Conservation (phyloP, 331 rosid species). For the Quercus phellos region DNA sequence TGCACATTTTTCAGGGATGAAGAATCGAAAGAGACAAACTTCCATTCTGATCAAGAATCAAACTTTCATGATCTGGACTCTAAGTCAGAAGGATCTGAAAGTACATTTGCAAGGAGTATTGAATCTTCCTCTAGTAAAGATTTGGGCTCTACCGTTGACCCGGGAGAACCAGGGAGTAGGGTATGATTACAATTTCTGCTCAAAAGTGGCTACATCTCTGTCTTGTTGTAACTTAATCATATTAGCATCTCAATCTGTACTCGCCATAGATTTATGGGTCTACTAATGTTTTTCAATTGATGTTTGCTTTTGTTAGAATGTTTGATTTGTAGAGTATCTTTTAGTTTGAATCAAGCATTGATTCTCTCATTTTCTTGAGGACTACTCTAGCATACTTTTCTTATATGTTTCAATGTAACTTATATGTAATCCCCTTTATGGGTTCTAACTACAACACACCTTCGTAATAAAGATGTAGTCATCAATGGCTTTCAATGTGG, state of each 20-base stretch:
- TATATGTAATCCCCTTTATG: too few relatives aligned
- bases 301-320: too few relatives aligned
- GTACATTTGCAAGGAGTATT: slow-evolving; percentile 25
- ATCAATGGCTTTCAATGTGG: too few relatives aligned
- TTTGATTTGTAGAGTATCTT: too few relatives aligned
- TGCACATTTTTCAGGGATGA: slow-evolving; percentile 30
- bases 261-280: background rate
- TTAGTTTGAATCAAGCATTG: too few relatives aligned
- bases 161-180: slow-evolving; percentile 45
- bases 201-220: background rate
- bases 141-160: slow-evolving; percentile 35
- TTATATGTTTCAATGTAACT: too few relatives aligned
- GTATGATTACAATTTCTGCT: slow-evolving; percentile 23
- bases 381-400: too few relatives aligned
- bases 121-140: slow-evolving; percentile 40
- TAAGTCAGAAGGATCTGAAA: slow-evolving; percentile 36
- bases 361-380: too few relatives aligned
- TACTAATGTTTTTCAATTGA: background rate
- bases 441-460: too few relatives aligned
- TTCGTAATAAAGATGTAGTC: too few relatives aligned
- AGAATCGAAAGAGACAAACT: slow-evolving; percentile 23
- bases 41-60: background rate
- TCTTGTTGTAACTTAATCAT: background rate
- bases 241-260: background rate
- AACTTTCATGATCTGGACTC: slow-evolving; percentile 24